These are phyloP conservation scores for Candida khao-thaluensis DNA, from an alignment of 805 yeast species.

Conservation along the genomic window DNA sequence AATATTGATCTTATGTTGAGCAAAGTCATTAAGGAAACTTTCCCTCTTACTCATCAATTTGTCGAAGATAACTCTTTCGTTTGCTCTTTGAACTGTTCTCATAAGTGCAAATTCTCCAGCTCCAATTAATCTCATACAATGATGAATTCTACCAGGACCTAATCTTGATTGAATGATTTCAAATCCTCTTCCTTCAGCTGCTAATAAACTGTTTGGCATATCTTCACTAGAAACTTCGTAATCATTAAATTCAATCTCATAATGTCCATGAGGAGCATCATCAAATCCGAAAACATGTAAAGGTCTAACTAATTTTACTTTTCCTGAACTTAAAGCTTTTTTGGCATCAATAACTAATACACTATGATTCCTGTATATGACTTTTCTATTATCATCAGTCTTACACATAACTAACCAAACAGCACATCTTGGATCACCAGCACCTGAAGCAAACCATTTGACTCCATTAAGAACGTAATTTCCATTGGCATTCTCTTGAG, in stretches of 20 bases:
- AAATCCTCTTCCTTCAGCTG: constrained; percentile 55
- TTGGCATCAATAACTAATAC: constrained; percentile 55
- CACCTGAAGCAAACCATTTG: constrained; percentile 73
- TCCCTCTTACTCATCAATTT: constrained; percentile 50
- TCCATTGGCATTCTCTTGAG: constrained; percentile 37
- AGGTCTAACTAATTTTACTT: constrained; percentile 49
- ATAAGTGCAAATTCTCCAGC: constrained; percentile 56
- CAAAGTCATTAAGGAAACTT: constrained; percentile 46
- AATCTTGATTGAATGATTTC: constrained; percentile 62
- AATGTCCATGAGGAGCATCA: constrained; percentile 74
- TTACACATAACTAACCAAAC: constrained; percentile 56
- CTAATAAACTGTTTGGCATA: constrained; percentile 41
- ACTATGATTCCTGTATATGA: constrained; percentile 52
- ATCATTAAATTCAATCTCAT: constrained; percentile 53
- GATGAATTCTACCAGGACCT: constrained; percentile 72
- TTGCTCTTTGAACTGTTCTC: constrained; percentile 50
- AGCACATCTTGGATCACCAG: constrained; percentile 62
- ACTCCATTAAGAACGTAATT: constrained; percentile 56
- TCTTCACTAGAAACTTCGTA: constrained; percentile 47
- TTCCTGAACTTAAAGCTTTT: constrained; percentile 48
- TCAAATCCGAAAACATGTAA: constrained; percentile 57
- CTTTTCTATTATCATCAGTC: constrained; percentile 29
- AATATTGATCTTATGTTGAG: constrained; percentile 53
- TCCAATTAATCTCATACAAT: constrained; percentile 65
- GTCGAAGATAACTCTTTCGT: constrained; percentile 53